Base-by-base conservation (phyloP, 192 early-diverging fungal species). In the Coemansia sp. region DNA sequence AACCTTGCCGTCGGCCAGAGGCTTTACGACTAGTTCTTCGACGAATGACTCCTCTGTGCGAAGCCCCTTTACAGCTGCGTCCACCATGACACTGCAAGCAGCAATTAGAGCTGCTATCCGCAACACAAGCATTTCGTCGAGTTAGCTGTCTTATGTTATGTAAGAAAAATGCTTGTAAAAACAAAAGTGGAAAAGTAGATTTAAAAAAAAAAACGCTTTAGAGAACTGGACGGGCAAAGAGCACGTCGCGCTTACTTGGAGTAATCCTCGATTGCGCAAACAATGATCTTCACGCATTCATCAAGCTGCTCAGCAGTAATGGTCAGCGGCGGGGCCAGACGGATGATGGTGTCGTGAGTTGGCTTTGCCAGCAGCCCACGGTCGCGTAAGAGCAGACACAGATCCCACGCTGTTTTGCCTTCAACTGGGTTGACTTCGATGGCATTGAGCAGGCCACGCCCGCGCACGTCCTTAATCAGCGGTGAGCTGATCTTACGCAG, bases 321-420 rank as follows among this genome's bases (percentile, higher is more conserved):
- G 80, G 88, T 91, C 59, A 98, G 88, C 63, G 94, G 93, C 53
- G 96, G 96, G 2, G 96, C 95, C 17, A 98, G 85, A 21, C 97
- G 93, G 67, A 98, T 98, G 73, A 98, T 97, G 85, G 96, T 96
- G 63, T 90, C 86, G 84, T 99, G 97, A 22, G 97, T 99, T 22
- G 97, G 97, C 84, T 99, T 99, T 46, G 97, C 97, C 54, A 99
- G 86, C 42, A 99, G 79, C 33, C 95, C 95, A 71, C 92, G 90
- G 66, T 90, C 87, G 80, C 95, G 95, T 61, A 99, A 85, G 64
- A 96, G 80, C 61, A 99, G 79, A 69, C 97, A 99, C 53, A 99
- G 78, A 74, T 97, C 90, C 95, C 94, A 97, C n/a, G 95, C 97
- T n/a, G 90, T 89, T 76, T 94, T 94, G 54, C 85, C 86, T 64